Percentiles rank a stretch among this genome's conserved stretches.
phyloP scores from a whole-genome alignment of 495 filamentous ascomycete genomes.

The Sporormia fimetaria region DNA sequence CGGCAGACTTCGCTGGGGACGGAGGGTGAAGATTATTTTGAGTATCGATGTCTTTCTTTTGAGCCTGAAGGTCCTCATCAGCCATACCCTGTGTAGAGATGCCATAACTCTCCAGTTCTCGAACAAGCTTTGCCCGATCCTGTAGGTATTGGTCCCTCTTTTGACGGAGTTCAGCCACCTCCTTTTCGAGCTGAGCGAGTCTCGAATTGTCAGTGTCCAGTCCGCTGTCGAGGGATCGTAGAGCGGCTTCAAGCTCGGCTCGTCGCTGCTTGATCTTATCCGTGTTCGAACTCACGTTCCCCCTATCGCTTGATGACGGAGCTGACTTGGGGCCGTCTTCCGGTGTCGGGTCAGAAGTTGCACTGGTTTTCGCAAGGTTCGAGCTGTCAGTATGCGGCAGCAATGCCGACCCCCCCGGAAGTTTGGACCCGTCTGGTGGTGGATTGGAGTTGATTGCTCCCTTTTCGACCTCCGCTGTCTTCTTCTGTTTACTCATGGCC shows the following conservation, averaged over 20 bases:
- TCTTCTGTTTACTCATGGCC: conserved; percentile 11
- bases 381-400: too few relatives aligned
- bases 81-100: conserved; percentile 38
- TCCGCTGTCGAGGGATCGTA: conserved; percentile 16
- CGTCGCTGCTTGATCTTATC: conserved; percentile 16
- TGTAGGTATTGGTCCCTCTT: conserved; percentile 43
- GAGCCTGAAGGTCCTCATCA: conserved; percentile 35
- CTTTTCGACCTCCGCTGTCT: conserved; percentile 44
- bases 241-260: conserved; percentile 16
- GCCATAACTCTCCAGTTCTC: conserved; percentile 40
- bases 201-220: conserved; percentile 28
- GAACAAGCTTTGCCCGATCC: conserved; percentile 28
- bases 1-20: not conserved
- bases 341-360: too few relatives aligned
- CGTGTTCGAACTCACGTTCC: too few relatives aligned
- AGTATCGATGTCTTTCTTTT: conserved; percentile 22
- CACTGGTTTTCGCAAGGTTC: too few relatives aligned
- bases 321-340: too few relatives aligned
- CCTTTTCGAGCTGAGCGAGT: conserved; percentile 43
- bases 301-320: too few relatives aligned
- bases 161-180: conserved; percentile 48
- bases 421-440: too few relatives aligned
- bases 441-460: too few relatives aligned
- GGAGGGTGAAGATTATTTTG: conserved; percentile 4
- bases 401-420: too few relatives aligned